Conservation (phyloP, 2,329 filamentous ascomycete genomes). For the Rhynchosporium agropyri region DNA sequence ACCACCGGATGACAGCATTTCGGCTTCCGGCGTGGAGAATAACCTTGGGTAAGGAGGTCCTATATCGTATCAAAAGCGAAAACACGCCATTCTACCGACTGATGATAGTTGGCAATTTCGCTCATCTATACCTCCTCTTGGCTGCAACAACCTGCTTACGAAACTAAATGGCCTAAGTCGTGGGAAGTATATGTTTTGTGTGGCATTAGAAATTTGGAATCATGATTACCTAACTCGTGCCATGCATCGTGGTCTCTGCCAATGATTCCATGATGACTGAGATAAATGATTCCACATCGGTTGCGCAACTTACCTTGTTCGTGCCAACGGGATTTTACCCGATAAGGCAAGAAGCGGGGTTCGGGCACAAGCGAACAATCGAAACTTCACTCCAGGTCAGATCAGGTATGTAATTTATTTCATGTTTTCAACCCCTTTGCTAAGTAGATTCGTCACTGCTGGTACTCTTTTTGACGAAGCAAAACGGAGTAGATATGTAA, state of each 20-base stretch:
- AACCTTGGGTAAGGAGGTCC: background rate
- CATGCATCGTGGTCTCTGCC: no score
- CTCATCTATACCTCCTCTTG: background rate
- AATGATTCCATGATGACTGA: background rate
- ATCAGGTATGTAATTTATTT: no score
- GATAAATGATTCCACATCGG: background rate
- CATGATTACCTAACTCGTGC: no score
- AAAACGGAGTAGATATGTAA: no score
- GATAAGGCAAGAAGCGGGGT: background rate
- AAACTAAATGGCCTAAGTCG: background rate
- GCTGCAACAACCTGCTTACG: background rate
- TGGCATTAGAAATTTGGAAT: background rate
- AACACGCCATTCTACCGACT: background rate
- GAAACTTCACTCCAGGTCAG: no score
- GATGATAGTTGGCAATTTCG: background rate
- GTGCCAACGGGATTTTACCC: background rate
- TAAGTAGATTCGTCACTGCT: no score
- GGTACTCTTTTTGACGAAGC: no score
- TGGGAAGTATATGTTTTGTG: background rate
- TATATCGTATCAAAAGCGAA: background rate
- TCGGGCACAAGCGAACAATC: background rate
- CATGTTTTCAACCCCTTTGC: no score
- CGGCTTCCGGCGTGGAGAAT: background rate
- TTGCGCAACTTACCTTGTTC: background rate
- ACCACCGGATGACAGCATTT: background rate